Evolutionary conservation across 257 asterid genomes (phyloP).

Genomic region (Solanum medicagineum): DNA sequence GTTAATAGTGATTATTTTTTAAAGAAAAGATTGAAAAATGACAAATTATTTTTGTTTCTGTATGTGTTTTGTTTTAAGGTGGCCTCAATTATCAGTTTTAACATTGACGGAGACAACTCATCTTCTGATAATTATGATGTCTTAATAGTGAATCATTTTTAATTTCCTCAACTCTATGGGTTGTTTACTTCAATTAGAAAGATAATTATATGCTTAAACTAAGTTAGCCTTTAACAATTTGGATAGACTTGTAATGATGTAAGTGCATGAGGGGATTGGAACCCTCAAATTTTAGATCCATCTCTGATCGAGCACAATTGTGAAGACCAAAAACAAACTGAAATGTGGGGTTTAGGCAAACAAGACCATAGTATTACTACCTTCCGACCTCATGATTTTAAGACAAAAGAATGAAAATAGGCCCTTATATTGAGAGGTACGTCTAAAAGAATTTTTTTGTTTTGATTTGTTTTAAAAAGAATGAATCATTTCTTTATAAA

Average conservation of each 20-base stretch:
- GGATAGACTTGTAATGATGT: not conserved
- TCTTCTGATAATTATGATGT: not conserved
- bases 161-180: not conserved
- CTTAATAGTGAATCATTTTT: too few relatives aligned
- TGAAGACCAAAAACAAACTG: not conserved
- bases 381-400: not conserved
- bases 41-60: not conserved
- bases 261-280: not conserved
- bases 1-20: not conserved
- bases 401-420: not conserved
- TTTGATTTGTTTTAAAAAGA: too few relatives aligned
- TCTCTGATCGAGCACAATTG: not conserved
- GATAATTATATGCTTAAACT: not conserved
- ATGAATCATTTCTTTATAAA: too few relatives aligned
- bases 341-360: not conserved
- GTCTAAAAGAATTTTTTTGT: not conserved
- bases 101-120: not conserved
- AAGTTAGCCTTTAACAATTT: not conserved
- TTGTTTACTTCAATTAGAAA: not conserved
- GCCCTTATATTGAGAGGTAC: not conserved
- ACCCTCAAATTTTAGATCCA: not conserved
- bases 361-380: not conserved
- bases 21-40: not conserved
- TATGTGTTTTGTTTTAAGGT: not conserved
- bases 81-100: not conserved